phyloP scores from a whole-genome alignment of 805 yeast species.

The Suhomyces emberorum region DNA sequence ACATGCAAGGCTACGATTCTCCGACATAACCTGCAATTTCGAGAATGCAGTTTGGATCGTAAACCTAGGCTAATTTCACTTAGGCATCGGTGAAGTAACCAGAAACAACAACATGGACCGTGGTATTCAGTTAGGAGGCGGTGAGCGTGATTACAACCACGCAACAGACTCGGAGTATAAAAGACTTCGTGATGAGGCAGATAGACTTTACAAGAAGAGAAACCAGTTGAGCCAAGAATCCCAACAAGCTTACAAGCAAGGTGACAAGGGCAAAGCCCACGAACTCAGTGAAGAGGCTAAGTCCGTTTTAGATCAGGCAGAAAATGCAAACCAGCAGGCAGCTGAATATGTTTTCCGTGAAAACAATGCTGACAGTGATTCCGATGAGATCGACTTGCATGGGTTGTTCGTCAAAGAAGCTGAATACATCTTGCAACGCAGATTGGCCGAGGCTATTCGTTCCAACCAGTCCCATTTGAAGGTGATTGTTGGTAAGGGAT shows the following conservation, averaged over 20 bases:
- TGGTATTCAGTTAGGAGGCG: slow-evolving; percentile 25
- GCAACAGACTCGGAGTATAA: slow-evolving; percentile 65
- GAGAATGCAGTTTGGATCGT: too few species aligned
- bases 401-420: slow-evolving; percentile 92
- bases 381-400: slow-evolving; percentile 88
- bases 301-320: slow-evolving; percentile 56
- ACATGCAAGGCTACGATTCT: too few species aligned
- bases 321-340: slow-evolving; percentile 69
- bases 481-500: slow-evolving; percentile 92
- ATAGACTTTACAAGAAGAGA: slow-evolving; percentile 56
- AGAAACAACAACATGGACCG: slow-evolving; percentile 19
- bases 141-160: slow-evolving; percentile 62
- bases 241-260: slow-evolving; percentile 70
- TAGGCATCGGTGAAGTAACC: too few species aligned
- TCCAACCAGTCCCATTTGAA: slow-evolving; percentile 59
- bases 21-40: too few species aligned
- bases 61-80: too few species aligned
- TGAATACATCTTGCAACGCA: slow-evolving; percentile 63
- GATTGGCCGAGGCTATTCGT: slow-evolving; percentile 65
- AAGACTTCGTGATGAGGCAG: slow-evolving; percentile 64
- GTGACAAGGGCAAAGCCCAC: slow-evolving; percentile 72
- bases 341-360: slow-evolving; percentile 86
- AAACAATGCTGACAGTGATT: slow-evolving; percentile 82
- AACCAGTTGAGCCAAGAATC: slow-evolving; percentile 60
- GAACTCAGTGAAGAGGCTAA: slow-evolving; percentile 69